Percentiles rank a stretch among this genome's conserved stretches.
Conservation (phyloP, 2,329 filamentous ascomycete genomes). For the Pyricularia pennisetigena region DNA sequence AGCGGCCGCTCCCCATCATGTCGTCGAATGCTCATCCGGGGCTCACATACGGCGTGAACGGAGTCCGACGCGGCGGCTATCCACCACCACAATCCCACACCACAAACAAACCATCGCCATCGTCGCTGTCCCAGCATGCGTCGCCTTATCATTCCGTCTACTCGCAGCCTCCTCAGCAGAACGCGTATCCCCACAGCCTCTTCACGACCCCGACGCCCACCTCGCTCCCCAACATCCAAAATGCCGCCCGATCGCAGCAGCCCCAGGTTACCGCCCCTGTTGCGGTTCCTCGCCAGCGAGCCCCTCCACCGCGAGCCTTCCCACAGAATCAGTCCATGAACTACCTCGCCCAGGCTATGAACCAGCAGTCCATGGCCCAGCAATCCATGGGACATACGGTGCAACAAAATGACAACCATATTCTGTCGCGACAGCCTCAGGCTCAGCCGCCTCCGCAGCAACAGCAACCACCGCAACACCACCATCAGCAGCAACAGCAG, state of each 20-base stretch:
- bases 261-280: conserved; percentile 38
- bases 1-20: conserved; percentile 13
- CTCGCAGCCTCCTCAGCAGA: conserved; percentile 35
- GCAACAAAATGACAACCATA: conserved; percentile 4
- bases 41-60: conserved; percentile 38
- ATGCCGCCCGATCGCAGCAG: conserved; percentile 29
- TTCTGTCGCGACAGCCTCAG: conserved; percentile 7
- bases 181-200: conserved; percentile 40
- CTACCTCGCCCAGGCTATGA: conserved; percentile 25
- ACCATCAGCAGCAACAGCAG: conserved; percentile 10
- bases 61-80: conserved; percentile 35
- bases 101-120: conserved; percentile 45
- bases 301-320: conserved; percentile 24
- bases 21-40: conserved; percentile 39
- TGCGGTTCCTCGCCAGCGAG: conserved; percentile 31
- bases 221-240: conserved; percentile 36
- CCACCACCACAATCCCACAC: conserved; percentile 37
- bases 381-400: conserved; percentile 18
- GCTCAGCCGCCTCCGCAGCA: conserved; percentile 14
- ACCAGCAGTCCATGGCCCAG: conserved; percentile 21
- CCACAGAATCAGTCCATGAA: conserved; percentile 10
- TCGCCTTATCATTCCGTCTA: conserved; percentile 45
- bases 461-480: conserved; percentile 12
- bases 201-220: conserved; percentile 37
- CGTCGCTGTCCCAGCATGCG: conserved; percentile 36